Conservation (phyloP, 2,329 filamentous ascomycete genomes). For the Sarocladium brachiariae region DNA sequence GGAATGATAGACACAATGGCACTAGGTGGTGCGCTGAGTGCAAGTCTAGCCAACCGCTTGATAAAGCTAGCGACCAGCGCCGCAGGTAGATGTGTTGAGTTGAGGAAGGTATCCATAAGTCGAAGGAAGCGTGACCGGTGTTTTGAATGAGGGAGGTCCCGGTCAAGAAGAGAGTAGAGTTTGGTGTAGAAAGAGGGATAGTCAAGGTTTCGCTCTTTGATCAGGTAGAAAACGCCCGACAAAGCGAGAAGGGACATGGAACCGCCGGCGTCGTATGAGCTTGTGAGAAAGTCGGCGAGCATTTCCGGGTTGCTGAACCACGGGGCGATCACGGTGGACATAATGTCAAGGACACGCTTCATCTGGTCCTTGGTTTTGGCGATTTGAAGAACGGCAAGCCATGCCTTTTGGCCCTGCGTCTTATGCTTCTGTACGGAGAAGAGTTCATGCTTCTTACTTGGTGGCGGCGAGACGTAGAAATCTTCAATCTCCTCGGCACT, state of each 20-base stretch:
- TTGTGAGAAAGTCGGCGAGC: conserved; percentile 93
- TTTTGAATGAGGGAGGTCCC: conserved; percentile 83
- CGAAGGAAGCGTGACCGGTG: conserved; percentile 92
- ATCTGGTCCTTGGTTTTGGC: conserved; percentile 65
- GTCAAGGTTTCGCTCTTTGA: conserved; percentile 88
- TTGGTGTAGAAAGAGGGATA: conserved; percentile 93
- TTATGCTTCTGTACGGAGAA: conserved; percentile 64
- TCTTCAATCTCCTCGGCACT: conserved; percentile 59
- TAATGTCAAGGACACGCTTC: conserved; percentile 68
- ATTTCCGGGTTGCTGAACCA: conserved; percentile 87
- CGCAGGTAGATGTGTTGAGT: conserved; percentile 86
- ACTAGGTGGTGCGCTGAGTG: conserved; percentile 81
- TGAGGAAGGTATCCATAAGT: conserved; percentile 81
- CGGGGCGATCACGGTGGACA: conserved; percentile 73
- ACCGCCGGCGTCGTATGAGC: conserved; percentile 82
- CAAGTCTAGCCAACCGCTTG: conserved; percentile 80
- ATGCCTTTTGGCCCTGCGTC: conserved; percentile 76
- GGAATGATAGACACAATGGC: conserved; percentile 85
- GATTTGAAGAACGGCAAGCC: conserved; percentile 69
- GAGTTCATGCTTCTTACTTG: conserved; percentile 61
- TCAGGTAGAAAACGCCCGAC: conserved; percentile 90
- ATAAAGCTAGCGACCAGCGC: conserved; percentile 91
- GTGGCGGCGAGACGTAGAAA: conserved; percentile 59
- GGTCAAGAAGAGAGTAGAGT: conserved; percentile 86
- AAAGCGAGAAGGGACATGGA: conserved; percentile 81